Percentiles rank a stretch among this genome's conserved stretches.
These are phyloP conservation scores for Blastobotrys apis DNA, from an alignment of 1,139 yeast species.

Conservation along the genomic window DNA sequence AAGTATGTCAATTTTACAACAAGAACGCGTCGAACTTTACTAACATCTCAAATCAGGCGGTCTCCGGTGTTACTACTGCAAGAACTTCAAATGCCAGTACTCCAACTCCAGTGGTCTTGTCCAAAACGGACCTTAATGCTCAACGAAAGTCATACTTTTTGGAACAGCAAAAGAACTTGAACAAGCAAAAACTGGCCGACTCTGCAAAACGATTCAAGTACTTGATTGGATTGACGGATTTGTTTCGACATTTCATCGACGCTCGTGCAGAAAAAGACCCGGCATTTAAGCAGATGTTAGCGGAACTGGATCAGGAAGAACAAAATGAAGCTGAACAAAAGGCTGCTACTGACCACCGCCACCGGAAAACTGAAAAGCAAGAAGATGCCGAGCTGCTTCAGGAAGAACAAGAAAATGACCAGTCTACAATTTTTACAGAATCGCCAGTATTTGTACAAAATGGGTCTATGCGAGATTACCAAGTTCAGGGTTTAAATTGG, in stretches of 20 bases:
- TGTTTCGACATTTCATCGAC: constrained; percentile 86
- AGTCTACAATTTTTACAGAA: constrained; percentile 57
- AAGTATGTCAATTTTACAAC: not conserved
- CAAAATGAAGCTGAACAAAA: constrained; percentile 26
- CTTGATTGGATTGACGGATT: constrained; percentile 73
- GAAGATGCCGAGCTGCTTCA: constrained; percentile 84
- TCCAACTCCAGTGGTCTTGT: constrained; percentile 26
- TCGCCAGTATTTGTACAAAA: constrained; percentile 62
- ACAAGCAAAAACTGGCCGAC: constrained; percentile 39
- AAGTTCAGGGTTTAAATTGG: constrained; percentile 93
- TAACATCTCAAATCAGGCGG: constrained; percentile 4
- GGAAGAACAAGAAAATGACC: constrained; percentile 46
- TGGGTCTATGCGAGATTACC: constrained; percentile 78
- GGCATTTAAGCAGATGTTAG: constrained; percentile 53
- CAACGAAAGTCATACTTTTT: constrained; percentile 31
- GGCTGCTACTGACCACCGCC: constrained; percentile 26
- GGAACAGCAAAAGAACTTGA: constrained; percentile 28
- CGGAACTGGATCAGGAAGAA: constrained; percentile 51
- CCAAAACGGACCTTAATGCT: constrained; percentile 25
- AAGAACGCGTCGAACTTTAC: not conserved
- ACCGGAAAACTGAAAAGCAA: constrained; percentile 76
- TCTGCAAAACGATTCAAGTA: constrained; percentile 78
- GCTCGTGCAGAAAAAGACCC: constrained; percentile 73
- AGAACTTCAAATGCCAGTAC: constrained; percentile 14
- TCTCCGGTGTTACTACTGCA: constrained; percentile 15